Conservation (phyloP, 2,329 filamentous ascomycete genomes). For the Alternaria angustiovoidea region DNA sequence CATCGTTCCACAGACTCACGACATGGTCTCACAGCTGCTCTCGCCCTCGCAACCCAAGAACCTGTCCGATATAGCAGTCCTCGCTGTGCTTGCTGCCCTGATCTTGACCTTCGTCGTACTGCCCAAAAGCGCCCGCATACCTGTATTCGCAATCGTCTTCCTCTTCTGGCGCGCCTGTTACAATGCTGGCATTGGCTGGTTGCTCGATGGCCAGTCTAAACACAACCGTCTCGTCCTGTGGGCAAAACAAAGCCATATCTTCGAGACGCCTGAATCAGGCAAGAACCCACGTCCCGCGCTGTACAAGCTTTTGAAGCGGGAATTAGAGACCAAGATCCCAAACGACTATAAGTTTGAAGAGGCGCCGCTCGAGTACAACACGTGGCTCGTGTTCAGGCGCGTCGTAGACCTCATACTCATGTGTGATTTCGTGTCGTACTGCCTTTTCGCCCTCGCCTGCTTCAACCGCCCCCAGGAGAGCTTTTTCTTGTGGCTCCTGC, state of each 20-base stretch:
- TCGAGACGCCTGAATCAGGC: constrained; percentile 82
- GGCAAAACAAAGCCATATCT: constrained; percentile 85
- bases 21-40: constrained; percentile 98
- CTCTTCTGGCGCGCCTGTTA: constrained; percentile 92
- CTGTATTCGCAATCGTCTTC: constrained; percentile 83
- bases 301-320: constrained; percentile 83
- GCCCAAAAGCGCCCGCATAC: constrained; percentile 72
- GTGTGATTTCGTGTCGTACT: constrained; percentile 98
- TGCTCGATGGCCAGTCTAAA: constrained; percentile 89
- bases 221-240: constrained; percentile 85
- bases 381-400: constrained; percentile 94
- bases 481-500: constrained; percentile 70
- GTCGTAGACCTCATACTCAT: constrained; percentile 97
- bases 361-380: constrained; percentile 97
- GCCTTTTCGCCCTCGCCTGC: constrained; percentile 91
- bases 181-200: constrained; percentile 90
- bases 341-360: constrained; percentile 92
- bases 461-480: constrained; percentile 79
- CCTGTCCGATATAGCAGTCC: constrained; percentile 80
- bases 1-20: constrained; percentile 92
- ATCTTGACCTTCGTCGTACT: constrained; percentile 77
- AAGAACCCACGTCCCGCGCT: constrained; percentile 83
- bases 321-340: constrained; percentile 93
- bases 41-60: constrained; percentile 97
- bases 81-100: constrained; percentile 78